These are phyloP conservation scores for Linnemannia zychae DNA, from an alignment of 192 early-diverging fungal species.

Conservation along the genomic window DNA sequence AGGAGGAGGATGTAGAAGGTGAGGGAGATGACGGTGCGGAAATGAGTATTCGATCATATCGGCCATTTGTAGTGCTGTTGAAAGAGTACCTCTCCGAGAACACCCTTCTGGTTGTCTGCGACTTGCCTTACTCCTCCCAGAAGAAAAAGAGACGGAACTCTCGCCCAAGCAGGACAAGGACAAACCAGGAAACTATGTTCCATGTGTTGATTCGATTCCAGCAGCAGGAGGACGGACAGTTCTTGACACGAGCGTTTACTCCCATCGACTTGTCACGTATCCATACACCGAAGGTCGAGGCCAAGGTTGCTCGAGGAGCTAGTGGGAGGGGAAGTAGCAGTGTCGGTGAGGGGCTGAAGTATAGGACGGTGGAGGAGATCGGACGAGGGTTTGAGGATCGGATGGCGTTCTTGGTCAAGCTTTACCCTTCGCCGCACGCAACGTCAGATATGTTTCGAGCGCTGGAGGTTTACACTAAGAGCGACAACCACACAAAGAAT, in stretches of 20 bases:
- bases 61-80: conserved; percentile 31
- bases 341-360: not conserved
- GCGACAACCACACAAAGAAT: not conserved
- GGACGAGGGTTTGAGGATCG: not conserved
- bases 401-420: conserved; percentile 43
- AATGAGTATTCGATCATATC: conserved; percentile 38
- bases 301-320: not conserved
- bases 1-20: not conserved
- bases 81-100: conserved; percentile 32
- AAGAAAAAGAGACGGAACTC: not conserved
- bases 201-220: conserved; percentile 51
- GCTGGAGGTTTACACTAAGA: not conserved
- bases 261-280: conserved; percentile 27
- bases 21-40: not conserved
- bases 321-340: not conserved
- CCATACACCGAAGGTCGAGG: not conserved
- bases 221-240: not conserved
- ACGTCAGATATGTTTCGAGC: conserved; percentile 44
- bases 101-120: conserved; percentile 31
- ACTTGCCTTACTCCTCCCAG: conserved; percentile 20
- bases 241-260: conserved; percentile 37
- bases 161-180: not conserved
- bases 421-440: conserved; percentile 37
- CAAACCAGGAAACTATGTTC: conserved; percentile 19
- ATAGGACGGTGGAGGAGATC: not conserved